Conservation (phyloP, 1,284 basidiomycete genomes). For the Microstroma glucosiphilum region DNA sequence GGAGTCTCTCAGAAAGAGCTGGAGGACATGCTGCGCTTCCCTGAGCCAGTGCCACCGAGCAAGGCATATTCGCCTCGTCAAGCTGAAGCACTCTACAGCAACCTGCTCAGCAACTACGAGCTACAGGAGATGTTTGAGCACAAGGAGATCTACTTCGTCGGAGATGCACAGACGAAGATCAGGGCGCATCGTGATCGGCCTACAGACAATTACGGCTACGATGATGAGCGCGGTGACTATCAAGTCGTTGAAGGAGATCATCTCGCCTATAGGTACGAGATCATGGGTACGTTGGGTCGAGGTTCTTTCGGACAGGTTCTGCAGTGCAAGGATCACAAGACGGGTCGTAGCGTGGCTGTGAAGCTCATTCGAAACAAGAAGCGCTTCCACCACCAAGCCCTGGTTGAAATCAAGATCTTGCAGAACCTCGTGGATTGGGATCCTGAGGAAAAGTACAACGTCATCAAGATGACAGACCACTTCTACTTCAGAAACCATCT, state of each 20-base stretch:
- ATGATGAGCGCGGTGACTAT: conserved; percentile 97
- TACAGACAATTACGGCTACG: conserved; percentile 88
- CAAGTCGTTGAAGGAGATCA: conserved; percentile 84
- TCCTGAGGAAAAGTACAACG: conserved; percentile 88
- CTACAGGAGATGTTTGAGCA: conserved; percentile 85
- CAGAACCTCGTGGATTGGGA: conserved; percentile 97
- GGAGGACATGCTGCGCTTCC: conserved; percentile 83
- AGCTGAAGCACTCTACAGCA: conserved; percentile 52
- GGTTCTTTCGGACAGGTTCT: conserved; percentile 98
- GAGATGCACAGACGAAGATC: conserved; percentile 52
- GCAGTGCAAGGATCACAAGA: conserved; percentile 90
- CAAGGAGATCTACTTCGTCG: conserved; percentile 75
- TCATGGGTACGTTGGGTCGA: conserved; percentile 86
- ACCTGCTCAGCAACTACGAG: conserved; percentile 61
- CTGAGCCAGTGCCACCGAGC: conserved; percentile 73
- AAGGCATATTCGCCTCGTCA: conserved; percentile 64
- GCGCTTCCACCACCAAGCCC: conserved; percentile 93
- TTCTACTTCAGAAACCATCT: conserved; percentile 97
- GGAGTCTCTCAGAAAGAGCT: conserved; percentile 74
- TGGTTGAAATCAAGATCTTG: conserved; percentile 97
- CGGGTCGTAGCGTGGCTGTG: conserved; percentile 92
- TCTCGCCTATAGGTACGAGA: conserved; percentile 90
- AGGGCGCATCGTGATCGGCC: conserved; percentile 59
- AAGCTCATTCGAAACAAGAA: conserved; percentile 99
- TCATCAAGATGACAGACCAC: conserved; percentile 97